These are phyloP conservation scores for Eucalyptus lansdowneana DNA, from an alignment of 345 rosid species.

Conservation along the genomic window DNA sequence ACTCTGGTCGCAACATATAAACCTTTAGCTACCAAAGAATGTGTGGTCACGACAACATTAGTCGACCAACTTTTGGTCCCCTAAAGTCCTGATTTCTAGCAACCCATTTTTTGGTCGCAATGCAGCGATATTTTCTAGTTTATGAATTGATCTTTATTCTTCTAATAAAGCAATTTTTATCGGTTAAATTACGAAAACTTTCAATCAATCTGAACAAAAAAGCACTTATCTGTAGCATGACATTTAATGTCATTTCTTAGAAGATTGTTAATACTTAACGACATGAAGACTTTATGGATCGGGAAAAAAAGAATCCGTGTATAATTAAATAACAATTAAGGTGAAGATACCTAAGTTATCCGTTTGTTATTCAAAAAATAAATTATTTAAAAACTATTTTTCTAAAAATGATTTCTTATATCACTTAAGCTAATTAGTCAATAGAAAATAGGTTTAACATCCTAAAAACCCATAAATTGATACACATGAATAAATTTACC, in stretches of 20 bases:
- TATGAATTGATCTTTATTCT: neutral
- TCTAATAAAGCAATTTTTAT: neutral
- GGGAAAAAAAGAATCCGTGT: neutral
- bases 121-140: neutral
- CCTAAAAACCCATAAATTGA: no score
- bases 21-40: neutral
- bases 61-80: neutral
- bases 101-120: neutral
- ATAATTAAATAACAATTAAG: neutral
- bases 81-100: neutral
- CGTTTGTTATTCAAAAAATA: no score
- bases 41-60: neutral
- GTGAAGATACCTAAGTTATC: neutral
- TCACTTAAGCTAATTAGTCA: neutral
- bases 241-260: neutral
- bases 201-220: neutral
- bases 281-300: neutral
- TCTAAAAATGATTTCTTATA: neutral
- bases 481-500: no score
- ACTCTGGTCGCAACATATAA: neutral
- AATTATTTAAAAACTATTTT: no score
- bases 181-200: neutral
- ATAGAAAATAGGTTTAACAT: neutral
- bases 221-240: neutral
- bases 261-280: neutral